Evolutionary conservation across 2,329 filamentous ascomycete species (phyloP), one percentile per base, ranked within the genome.

Genomic region (Fusarium pseudoanthophilum): DNA sequence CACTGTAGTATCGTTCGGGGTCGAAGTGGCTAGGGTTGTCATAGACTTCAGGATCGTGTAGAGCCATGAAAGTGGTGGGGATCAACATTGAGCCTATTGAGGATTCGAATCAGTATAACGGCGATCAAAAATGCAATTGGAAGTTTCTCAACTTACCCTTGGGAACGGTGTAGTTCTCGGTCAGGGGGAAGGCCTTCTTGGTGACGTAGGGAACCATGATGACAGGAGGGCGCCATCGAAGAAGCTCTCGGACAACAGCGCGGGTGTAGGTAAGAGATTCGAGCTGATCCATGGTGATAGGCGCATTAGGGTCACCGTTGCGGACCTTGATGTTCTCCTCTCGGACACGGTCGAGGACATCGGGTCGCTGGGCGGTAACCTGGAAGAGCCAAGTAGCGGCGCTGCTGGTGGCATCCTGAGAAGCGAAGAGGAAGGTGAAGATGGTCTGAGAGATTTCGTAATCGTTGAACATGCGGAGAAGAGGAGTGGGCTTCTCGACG

Each of bases 371-470:
- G 52, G 96, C 95, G 86, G 94, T 92, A 79, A 94, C 89, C 85
- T 99, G 96, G 88, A 98, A 97, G 73, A 98, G 85, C 95, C 96
- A 98, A 60, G 95, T 98, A 78, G 90, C 91, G 70, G 96, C 95
- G 79, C 94, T 97, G 84, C 93, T 96, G 71, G 96, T 98, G 75
- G 96, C 96, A 82, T 99, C 96, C 84, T 98, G 96, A 7, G 95
- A 98, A 69, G 96, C 95, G 84, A 98, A 98, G 70, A 98, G 88
- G 87, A 98, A 97, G 56, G 95, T 97, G 85, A 98, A 97, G 79
- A 98, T 82, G 30, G 95, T 98, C 87, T 96, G 93, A 64, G 94
- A 89, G 79, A 98, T 97, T 84, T 98, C 95, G 78, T 92, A 93
- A 81, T 98, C 93, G 83, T 88, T 91, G 84, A 98, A 98, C 77